phyloP scores from a whole-genome alignment of 345 rosid species.

The Aegle marmelos region DNA sequence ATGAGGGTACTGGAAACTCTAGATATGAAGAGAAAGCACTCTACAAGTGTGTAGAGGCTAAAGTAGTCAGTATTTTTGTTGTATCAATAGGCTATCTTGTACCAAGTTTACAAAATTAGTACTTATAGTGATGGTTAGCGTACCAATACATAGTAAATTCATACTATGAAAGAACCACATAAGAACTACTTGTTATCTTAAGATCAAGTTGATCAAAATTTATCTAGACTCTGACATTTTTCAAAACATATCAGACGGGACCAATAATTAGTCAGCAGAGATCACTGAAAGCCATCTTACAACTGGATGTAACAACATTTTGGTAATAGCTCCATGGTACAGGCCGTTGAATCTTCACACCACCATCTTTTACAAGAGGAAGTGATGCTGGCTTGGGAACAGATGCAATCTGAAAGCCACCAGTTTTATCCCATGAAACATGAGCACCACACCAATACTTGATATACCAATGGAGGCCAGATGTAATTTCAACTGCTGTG shows the following conservation, averaged over 20 bases:
- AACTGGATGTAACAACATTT: slow-evolving; percentile 92
- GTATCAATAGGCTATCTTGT: not conserved
- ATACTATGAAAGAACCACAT: not conserved
- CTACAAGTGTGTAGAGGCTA: not conserved
- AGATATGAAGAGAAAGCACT: not conserved
- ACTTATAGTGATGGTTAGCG: not conserved
- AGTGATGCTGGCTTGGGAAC: slow-evolving; percentile 70
- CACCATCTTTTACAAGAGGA: slow-evolving; percentile 57
- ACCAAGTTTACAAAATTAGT: not conserved
- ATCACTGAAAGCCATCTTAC: slow-evolving; percentile 39
- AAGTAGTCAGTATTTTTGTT: not conserved
- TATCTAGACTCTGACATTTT: not conserved
- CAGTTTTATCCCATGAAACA: slow-evolving; percentile 95
- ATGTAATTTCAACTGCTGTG: slow-evolving; percentile 79
- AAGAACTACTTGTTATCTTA: not conserved
- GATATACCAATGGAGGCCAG: slow-evolving; percentile 93
- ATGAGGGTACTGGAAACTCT: not conserved
- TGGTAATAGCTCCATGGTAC: slow-evolving; percentile 97
- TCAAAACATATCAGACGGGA: not conserved
- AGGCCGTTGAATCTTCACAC: slow-evolving; percentile 72
- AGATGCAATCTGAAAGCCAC: slow-evolving; percentile 76
- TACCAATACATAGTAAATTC: not conserved
- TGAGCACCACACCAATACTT: slow-evolving; percentile 87
- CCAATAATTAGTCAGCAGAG: not conserved
- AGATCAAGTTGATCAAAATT: not conserved